Evolutionary conservation across 257 asterid genomes (phyloP).

Genomic region (Capsicum chinense): DNA sequence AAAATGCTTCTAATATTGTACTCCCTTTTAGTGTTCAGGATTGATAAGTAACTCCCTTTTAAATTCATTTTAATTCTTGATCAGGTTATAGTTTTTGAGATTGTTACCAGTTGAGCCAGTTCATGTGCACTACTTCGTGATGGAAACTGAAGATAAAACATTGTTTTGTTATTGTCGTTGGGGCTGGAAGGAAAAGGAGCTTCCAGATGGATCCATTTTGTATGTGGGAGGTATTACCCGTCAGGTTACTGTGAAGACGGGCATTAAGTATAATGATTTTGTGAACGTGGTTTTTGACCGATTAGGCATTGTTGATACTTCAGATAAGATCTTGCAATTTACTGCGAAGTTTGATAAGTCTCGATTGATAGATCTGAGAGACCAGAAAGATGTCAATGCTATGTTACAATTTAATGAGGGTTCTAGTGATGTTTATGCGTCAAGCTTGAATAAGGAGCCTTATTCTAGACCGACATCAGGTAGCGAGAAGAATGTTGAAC

Average conservation of each 20-base stretch:
- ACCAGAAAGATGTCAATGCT: constrained; percentile 23
- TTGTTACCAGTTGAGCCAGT: not conserved
- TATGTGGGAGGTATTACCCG: not conserved
- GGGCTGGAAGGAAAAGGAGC: not conserved
- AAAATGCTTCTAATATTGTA: not conserved
- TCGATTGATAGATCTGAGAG: constrained; percentile 30
- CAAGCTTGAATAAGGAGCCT: constrained; percentile 5
- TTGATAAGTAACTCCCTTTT: not conserved
- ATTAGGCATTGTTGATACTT: not conserved
- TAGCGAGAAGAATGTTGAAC: constrained; percentile 42
- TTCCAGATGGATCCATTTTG: not conserved
- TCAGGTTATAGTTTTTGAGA: not conserved
- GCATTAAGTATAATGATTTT: not conserved
- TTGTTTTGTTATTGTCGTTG: not conserved
- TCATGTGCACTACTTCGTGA: not conserved
- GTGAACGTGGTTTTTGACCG: not conserved
- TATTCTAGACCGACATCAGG: constrained; percentile 7
- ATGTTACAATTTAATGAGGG: not conserved
- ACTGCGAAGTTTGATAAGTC: constrained; percentile 20
- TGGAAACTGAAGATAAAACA: not conserved
- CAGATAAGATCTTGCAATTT: not conserved
- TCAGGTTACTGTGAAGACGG: not conserved
- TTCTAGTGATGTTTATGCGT: not conserved
- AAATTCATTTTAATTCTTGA: not conserved
- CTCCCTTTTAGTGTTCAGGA: not conserved